phyloP scores from a whole-genome alignment of 192 early-diverging fungal species.

The Blastocladiella britannica region DNA sequence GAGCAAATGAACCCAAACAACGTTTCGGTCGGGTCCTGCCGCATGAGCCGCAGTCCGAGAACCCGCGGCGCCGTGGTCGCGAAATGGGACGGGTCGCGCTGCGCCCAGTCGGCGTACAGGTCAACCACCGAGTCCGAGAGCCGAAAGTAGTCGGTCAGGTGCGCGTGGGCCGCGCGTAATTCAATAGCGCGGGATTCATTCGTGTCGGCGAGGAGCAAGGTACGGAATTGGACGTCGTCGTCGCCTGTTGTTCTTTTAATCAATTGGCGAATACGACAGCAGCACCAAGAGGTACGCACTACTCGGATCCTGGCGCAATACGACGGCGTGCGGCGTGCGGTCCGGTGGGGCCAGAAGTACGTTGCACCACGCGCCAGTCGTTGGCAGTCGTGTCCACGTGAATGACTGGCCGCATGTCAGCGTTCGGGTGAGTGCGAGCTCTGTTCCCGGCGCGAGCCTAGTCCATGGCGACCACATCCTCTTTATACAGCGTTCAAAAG shows the following conservation, averaged over 20 bases:
- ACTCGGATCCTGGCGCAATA: constrained; percentile 10
- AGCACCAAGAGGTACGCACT: constrained; percentile 8
- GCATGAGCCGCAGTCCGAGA: constrained; percentile 49
- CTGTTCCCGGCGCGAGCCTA: too few species aligned
- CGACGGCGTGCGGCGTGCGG: constrained; percentile 6
- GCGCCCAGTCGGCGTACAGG: constrained; percentile 34
- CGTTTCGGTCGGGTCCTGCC: constrained; percentile 74
- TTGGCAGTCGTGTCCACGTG: constrained; percentile 59
- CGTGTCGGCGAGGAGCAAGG: neutral
- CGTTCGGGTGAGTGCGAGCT: too few species aligned
- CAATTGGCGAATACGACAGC: neutral
- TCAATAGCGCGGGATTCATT: constrained; percentile 1
- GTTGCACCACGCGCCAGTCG: constrained; percentile 34
- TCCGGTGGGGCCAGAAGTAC: too few species aligned
- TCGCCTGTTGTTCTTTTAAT: neutral
- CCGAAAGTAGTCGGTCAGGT: constrained; percentile 72
- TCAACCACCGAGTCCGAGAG: constrained; percentile 38
- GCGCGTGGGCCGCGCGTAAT: constrained; percentile 6
- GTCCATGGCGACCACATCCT: too few species aligned
- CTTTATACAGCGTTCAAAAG: too few species aligned
- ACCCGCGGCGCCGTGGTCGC: constrained; percentile 22
- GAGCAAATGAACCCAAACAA: constrained; percentile 82
- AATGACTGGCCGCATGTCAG: constrained; percentile 80
- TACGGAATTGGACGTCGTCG: neutral
- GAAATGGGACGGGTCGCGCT: constrained; percentile 47